phyloP scores from a whole-genome alignment of 208 protist species.

The Leishmania amazonensis region DNA sequence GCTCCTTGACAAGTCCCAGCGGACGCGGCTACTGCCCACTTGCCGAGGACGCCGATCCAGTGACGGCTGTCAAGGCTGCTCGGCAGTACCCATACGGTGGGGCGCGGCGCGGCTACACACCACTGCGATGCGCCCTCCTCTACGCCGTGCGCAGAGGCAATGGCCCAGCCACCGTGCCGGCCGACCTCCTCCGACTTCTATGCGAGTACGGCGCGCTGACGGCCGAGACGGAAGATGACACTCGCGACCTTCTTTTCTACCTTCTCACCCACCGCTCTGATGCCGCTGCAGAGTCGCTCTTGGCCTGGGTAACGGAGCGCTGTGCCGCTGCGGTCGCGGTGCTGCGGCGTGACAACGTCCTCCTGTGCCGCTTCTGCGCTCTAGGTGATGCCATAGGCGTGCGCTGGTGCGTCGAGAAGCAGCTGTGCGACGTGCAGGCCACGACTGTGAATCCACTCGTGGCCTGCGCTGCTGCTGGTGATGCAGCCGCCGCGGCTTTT shows the following conservation, averaged over 20 bases:
- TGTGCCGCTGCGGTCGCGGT: conserved; percentile 19
- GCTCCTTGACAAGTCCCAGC: background rate
- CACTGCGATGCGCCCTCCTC: conserved; percentile 42
- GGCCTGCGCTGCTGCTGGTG: conserved; percentile 43
- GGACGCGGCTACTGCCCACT: background rate
- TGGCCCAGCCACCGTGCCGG: background rate
- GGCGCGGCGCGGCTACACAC: conserved; percentile 45
- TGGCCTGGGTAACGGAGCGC: conserved; percentile 28
- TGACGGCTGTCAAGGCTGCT: conserved; percentile 17
- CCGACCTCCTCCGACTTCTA: conserved; percentile 45
- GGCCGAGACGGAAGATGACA: conserved; percentile 30
- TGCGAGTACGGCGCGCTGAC: conserved; percentile 50
- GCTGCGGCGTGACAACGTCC: conserved; percentile 45
- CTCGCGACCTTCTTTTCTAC: conserved; percentile 51
- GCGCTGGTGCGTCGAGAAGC: conserved; percentile 66
- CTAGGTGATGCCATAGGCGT: conserved; percentile 35
- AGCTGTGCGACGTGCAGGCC: conserved; percentile 40
- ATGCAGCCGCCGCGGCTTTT: conserved; percentile 48
- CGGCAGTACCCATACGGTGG: conserved; percentile 36
- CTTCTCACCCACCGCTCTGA: conserved; percentile 41
- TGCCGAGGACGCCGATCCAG: conserved; percentile 22
- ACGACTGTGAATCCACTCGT: conserved; percentile 42
- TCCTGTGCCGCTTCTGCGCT: conserved; percentile 55
- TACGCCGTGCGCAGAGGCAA: conserved; percentile 10
- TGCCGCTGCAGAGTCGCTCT: conserved; percentile 38